Evolutionary conservation across 148 eudicot genomes (phyloP).

Genomic region (Rhododendron molle): DNA sequence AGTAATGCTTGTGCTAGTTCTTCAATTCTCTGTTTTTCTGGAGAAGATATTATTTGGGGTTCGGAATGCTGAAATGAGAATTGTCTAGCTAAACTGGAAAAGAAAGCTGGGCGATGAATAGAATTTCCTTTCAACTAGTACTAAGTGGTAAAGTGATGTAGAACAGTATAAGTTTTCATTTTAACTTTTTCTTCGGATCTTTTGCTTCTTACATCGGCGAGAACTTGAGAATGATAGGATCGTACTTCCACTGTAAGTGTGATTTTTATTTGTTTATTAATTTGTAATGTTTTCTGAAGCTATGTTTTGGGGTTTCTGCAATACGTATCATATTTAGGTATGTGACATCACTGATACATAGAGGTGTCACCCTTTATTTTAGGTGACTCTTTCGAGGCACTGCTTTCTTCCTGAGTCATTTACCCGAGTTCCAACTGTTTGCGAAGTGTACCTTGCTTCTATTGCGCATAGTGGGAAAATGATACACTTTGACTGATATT

Average conservation of each 20-base stretch:
- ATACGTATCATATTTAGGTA: neutral
- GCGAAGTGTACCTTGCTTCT: neutral
- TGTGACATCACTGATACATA: neutral
- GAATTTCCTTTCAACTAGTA: neutral
- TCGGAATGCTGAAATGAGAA: neutral
- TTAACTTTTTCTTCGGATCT: neutral
- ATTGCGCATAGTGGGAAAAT: neutral
- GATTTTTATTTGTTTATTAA: neutral
- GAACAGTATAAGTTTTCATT: neutral
- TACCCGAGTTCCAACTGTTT: neutral
- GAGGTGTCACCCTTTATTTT: neutral
- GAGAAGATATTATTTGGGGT: neutral
- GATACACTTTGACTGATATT: neutral
- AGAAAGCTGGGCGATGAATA: neutral
- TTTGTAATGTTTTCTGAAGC: neutral
- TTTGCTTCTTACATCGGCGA: neutral
- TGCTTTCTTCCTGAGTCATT: neutral
- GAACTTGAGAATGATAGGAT: neutral
- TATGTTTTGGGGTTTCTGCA: neutral
- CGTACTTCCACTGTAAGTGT: neutral
- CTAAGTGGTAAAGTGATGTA: neutral
- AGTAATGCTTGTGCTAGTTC: neutral
- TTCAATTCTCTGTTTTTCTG: neutral
- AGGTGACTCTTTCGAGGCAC: neutral
- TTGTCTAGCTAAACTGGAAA: neutral